Evolutionary conservation across 2,329 filamentous ascomycete genomes (phyloP).

Genomic region (Fusarium sororula): DNA sequence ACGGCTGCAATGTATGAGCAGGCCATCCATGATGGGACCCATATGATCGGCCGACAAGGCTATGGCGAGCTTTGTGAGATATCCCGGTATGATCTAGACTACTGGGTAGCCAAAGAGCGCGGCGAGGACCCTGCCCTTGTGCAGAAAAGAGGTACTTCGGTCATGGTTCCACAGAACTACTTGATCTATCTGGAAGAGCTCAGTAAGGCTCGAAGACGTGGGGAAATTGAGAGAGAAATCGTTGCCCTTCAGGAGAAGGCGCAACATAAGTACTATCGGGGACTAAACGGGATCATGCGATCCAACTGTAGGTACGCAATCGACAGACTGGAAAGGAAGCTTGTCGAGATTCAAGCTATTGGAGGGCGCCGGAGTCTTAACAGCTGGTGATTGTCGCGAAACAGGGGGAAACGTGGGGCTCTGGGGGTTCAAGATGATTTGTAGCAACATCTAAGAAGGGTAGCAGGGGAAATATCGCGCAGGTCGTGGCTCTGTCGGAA

Average conservation of each 20-base stretch:
- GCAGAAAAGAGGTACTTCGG: rapidly evolving
- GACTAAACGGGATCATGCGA: background rate
- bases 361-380: background rate
- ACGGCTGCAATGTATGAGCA: background rate
- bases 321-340: background rate
- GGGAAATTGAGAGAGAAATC: rapidly evolving
- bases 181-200: background rate
- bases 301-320: rapidly evolving
- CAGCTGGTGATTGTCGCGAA: background rate
- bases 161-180: background rate
- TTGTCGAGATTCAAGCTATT: background rate
- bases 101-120: background rate
- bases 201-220: background rate
- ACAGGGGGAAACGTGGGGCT: background rate
- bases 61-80: background rate
- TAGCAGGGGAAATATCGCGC: rapidly evolving
- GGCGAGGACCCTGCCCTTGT: background rate
- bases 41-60: background rate
- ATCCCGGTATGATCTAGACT: background rate
- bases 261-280: rapidly evolving
- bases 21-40: rapidly evolving
- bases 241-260: background rate
- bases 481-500: background rate
- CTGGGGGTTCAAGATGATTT: background rate
- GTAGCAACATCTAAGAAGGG: rapidly evolving